These are phyloP conservation scores for Clavispora vitiphila DNA, from an alignment of 805 yeast genomes.

Conservation along the genomic window DNA sequence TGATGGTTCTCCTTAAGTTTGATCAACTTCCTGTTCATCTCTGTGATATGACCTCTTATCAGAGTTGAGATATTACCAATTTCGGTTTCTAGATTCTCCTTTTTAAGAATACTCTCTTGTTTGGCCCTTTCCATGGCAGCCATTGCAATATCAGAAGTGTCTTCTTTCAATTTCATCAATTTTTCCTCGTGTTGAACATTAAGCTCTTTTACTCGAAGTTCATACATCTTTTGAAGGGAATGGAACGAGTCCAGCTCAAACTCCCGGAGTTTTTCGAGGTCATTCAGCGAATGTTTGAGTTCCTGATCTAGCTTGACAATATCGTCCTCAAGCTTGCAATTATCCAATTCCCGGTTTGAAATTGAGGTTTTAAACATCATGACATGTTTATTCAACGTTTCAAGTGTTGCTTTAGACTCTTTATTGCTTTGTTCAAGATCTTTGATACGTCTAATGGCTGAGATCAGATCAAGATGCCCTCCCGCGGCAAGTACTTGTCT, in stretches of 20 bases:
- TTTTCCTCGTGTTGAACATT: constrained; percentile 17
- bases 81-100: constrained; percentile 1
- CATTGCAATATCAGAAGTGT: constrained; percentile 31
- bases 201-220: constrained; percentile 18
- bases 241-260: constrained; percentile 19
- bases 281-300: constrained; percentile 27
- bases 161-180: constrained; percentile 23
- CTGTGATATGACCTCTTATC: constrained; percentile 13
- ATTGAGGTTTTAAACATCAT: constrained; percentile 33
- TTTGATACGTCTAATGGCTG: background rate
- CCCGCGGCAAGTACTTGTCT: too few relatives aligned
- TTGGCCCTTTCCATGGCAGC: constrained; percentile 22
- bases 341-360: constrained; percentile 33
- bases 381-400: constrained; percentile 7
- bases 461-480: background rate
- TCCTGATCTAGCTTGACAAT: constrained; percentile 34
- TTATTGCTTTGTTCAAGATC: background rate
- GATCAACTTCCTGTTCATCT: constrained; percentile 19
- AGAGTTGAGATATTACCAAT: constrained; percentile 4
- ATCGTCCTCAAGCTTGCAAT: constrained; percentile 28
- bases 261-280: constrained; percentile 25
- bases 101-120: constrained; percentile 1
- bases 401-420: background rate
- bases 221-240: constrained; percentile 16
- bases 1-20: constrained; percentile 23